Conservation (phyloP, 2,329 filamentous ascomycete genomes). For the Stromatinia cepivora region DNA sequence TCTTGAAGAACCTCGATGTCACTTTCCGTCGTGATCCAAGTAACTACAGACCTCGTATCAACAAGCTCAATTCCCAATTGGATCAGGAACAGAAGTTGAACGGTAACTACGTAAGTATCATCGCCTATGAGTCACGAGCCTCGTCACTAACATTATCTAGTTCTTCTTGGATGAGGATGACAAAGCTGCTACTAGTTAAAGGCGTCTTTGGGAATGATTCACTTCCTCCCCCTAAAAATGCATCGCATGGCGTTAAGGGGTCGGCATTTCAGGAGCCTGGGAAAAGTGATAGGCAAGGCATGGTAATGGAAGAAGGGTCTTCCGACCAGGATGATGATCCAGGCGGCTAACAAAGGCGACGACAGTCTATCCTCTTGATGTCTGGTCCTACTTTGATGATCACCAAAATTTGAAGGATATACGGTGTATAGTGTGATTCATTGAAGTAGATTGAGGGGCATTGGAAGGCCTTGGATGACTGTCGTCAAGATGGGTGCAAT, state of each 20-base stretch:
- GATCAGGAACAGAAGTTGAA: slow-evolving; percentile 95
- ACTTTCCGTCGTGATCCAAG: slow-evolving; percentile 97
- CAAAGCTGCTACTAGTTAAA: slow-evolving; percentile 55
- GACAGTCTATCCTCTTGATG: slow-evolving; percentile 65
- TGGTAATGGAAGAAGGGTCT: slow-evolving; percentile 53
- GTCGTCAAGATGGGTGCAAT: slow-evolving; percentile 46
- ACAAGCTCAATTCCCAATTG: slow-evolving; percentile 92
- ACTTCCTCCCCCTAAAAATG: slow-evolving; percentile 33
- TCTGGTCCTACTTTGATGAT: slow-evolving; percentile 44
- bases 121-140: neutral
- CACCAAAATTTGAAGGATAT: slow-evolving; percentile 24
- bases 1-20: slow-evolving; percentile 94
- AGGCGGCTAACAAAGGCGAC: slow-evolving; percentile 59
- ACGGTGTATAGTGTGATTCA: slow-evolving; percentile 11
- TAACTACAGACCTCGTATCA: slow-evolving; percentile 96
- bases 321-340: slow-evolving; percentile 67
- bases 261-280: slow-evolving; percentile 35
- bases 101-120: slow-evolving; percentile 79
- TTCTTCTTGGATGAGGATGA: slow-evolving; percentile 90
- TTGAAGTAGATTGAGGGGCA: slow-evolving; percentile 49
- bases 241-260: slow-evolving; percentile 41
- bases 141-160: slow-evolving; percentile 45
- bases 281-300: slow-evolving; percentile 39
- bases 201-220: slow-evolving; percentile 56
- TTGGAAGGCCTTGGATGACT: slow-evolving; percentile 63